These are phyloP conservation scores for Aspergillus caelatus DNA, from an alignment of 2,329 filamentous ascomycete genomes.

Conservation along the genomic window DNA sequence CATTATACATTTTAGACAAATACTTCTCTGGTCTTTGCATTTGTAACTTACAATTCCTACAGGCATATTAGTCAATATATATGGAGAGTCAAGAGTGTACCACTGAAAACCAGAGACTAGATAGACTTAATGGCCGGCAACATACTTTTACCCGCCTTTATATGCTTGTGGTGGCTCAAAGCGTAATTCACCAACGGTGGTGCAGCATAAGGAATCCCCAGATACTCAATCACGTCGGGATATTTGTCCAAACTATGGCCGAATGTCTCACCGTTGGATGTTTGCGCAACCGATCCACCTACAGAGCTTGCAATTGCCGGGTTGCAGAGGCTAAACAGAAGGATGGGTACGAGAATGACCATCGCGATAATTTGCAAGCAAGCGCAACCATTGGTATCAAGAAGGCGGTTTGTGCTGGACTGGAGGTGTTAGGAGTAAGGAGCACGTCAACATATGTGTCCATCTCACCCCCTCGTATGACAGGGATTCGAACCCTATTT, in stretches of 20 bases:
- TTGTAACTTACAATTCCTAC: slow-evolving; percentile 18
- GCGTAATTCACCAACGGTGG: slow-evolving; percentile 31
- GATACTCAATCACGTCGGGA: slow-evolving; percentile 22
- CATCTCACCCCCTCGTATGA: not conserved
- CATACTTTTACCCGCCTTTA: slow-evolving; percentile 4
- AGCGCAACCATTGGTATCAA: not conserved
- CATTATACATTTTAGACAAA: slow-evolving; percentile 16
- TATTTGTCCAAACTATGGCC: not conserved
- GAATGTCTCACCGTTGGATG: not conserved
- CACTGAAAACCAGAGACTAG: not conserved
- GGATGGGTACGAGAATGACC: not conserved
- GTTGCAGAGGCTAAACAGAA: not conserved
- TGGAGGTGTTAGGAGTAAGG: not conserved
- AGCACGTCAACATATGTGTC: no score
- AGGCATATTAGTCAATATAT: not conserved
- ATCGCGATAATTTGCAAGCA: not conserved
- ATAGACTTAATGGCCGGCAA: no score
- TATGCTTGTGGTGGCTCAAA: slow-evolving; percentile 28
- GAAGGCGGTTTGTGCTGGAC: not conserved
- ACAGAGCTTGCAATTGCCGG: not conserved
- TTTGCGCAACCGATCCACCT: not conserved
- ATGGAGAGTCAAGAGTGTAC: not conserved
- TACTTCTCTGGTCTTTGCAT: not conserved
- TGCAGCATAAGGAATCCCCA: slow-evolving; percentile 33
- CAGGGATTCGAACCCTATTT: not conserved